Evolutionary conservation across 2,329 filamentous ascomycete genomes (phyloP), one percentile per base, ranked within the genome.

Genomic region (Penicillium sp.): DNA sequence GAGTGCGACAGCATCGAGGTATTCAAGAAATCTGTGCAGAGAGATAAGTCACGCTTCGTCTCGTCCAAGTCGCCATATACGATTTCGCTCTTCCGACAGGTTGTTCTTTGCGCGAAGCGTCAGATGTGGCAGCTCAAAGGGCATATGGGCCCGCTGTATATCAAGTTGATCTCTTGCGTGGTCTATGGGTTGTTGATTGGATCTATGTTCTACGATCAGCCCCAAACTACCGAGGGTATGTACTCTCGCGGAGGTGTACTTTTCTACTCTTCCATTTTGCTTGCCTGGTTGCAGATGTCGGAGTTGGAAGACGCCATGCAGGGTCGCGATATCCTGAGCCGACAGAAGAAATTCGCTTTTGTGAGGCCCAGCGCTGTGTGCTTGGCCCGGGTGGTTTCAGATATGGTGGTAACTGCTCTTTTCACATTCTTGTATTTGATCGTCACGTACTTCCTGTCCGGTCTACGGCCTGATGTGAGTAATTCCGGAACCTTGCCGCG

Each of bases 241-340:
- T 87, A 86, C 67, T 76, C 78, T 4, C 77, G 84, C 53, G 84
- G 84, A 17, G 84, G 84, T 60, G 76, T 81, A 3, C 69, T 83
- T 3, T 87, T 87, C 73, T 86, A 86, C 70, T 83, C 81, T 0
- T 82, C 85, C 37, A 74, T 87, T 35, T 81, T 87, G 67, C 73
- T 86, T 5, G 77, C 76, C 44, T 87, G 84, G 84, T 78, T 92
- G 2, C 88, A 90, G 55, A 77, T 93, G 38, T 83, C 85, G 0
- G 89, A 93, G 68, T 78, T 91, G 26, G 88, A 88, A 79, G 88
- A 87, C 58, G 87, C 88, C n/a, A 85, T 91, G 33, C 82, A 83
- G 50, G 86, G 88, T 5, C 81, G 89, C 40, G 79, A 80, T 3
- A 84, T 91, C 22, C 88, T 80, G 58, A 87, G 72, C 75, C 84